Conservation (phyloP, 2,329 filamentous ascomycete species). For the Teratosphaeria nubilosa region DNA sequence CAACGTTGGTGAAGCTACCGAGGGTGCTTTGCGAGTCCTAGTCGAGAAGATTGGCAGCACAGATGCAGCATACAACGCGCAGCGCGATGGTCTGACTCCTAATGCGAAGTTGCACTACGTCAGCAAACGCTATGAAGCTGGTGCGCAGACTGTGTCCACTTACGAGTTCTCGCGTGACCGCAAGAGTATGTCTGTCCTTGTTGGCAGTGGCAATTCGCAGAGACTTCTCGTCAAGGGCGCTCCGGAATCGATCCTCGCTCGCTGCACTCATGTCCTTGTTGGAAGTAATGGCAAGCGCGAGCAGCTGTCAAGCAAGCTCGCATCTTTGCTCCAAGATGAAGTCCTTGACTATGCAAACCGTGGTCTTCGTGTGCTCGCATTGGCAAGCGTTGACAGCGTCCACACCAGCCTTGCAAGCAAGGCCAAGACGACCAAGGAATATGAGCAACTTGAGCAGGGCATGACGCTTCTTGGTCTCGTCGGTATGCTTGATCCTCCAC, state of each 20-base stretch:
- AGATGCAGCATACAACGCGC: conserved; percentile 49
- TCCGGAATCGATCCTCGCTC: conserved; percentile 85
- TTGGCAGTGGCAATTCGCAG: conserved; percentile 58
- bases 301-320: conserved; percentile 57
- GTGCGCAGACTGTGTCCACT: conserved; percentile 65
- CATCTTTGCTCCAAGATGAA: conserved; percentile 63
- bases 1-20: conserved; percentile 87
- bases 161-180: conserved; percentile 96
- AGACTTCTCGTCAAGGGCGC: conserved; percentile 93
- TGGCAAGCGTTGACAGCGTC: conserved; percentile 74
- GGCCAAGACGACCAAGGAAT: conserved; percentile 76
- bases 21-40: conserved; percentile 81
- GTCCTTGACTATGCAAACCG: conserved; percentile 83
- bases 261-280: conserved; percentile 72
- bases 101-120: conserved; percentile 65
- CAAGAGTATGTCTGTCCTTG: conserved; percentile 98
- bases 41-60: conserved; percentile 90
- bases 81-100: conserved; percentile 36
- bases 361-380: conserved; percentile 86
- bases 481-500: conserved; percentile 93
- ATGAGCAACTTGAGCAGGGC: conserved; percentile 78
- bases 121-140: conserved; percentile 74
- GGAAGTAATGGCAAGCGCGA: conserved; percentile 72
- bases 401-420: conserved; percentile 53
- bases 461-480: conserved; percentile 91